Conservation (phyloP, 2,329 filamentous ascomycete genomes). For the Fusarium siculi region DNA sequence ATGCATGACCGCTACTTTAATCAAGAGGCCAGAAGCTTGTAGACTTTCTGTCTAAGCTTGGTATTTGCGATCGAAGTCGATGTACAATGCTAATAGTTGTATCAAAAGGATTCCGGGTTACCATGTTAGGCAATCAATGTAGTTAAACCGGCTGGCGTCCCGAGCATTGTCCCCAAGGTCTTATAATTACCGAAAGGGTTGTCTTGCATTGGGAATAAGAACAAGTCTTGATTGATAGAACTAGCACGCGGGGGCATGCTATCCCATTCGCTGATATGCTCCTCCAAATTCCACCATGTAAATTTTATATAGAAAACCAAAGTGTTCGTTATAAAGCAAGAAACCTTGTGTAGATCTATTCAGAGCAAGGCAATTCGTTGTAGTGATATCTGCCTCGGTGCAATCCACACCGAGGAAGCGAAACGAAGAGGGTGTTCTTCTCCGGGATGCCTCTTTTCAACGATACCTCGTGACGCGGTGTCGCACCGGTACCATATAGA, state of each 20-base stretch:
- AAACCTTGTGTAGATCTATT: neutral
- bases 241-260: neutral
- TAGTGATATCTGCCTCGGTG: neutral
- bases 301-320: neutral
- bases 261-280: neutral
- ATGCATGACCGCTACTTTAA: neutral
- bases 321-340: neutral
- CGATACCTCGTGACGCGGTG: slow-evolving; percentile 4
- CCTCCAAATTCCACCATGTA: neutral
- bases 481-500: neutral
- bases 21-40: slow-evolving; percentile 5
- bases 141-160: neutral
- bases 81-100: neutral
- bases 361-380: neutral
- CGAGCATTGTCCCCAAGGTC: neutral
- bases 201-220: neutral
- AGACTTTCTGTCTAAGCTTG: neutral
- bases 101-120: slow-evolving; percentile 21
- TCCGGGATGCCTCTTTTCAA: slow-evolving; percentile 24
- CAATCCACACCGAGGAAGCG: slow-evolving; percentile 1
- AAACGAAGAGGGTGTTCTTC: neutral
- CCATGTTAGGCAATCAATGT: slow-evolving; percentile 25
- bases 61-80: neutral
- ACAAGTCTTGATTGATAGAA: neutral
- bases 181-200: neutral